A percentile compares a stretch with the other conserved stretches of the same genome.
Conservation (phyloP, 164 flowering plant species). For the Platanus orientalis region DNA sequence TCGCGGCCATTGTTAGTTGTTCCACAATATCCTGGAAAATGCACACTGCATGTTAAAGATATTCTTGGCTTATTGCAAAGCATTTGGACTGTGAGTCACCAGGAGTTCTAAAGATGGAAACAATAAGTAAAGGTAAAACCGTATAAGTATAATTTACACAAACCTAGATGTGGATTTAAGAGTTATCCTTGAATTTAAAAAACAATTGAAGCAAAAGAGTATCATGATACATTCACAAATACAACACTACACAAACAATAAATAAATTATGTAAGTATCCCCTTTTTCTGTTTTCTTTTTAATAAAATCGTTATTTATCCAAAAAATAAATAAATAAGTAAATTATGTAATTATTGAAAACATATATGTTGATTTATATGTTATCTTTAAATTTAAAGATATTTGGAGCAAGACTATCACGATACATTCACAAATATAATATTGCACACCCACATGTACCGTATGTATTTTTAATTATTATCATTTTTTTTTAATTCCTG, state of each 20-base stretch:
- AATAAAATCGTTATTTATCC: too few species aligned
- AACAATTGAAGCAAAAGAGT: too few species aligned
- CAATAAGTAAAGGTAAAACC: not conserved
- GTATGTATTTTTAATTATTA: not conserved
- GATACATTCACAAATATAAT: not conserved
- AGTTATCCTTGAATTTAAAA: too few species aligned
- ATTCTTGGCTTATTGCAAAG: not conserved
- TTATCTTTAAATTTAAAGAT: not conserved
- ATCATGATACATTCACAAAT: too few species aligned
- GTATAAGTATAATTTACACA: too few species aligned
- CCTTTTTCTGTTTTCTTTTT: too few species aligned
- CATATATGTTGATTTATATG: not conserved
- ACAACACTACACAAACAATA: too few species aligned
- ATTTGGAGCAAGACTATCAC: not conserved
- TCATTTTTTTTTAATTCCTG: not conserved
- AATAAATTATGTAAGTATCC: too few species aligned
- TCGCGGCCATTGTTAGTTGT: constrained; percentile 60
- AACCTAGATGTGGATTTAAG: too few species aligned
- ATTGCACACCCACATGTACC: not conserved
- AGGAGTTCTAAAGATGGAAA: not conserved
- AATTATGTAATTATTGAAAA: too few species aligned
- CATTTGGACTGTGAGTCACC: not conserved
- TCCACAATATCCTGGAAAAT: constrained; percentile 66
- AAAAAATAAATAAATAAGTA: too few species aligned
- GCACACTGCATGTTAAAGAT: constrained; percentile 1